phyloP scores from a whole-genome alignment of 1,284 basidiomycete genomes.

The Dichomitus squalens region DNA sequence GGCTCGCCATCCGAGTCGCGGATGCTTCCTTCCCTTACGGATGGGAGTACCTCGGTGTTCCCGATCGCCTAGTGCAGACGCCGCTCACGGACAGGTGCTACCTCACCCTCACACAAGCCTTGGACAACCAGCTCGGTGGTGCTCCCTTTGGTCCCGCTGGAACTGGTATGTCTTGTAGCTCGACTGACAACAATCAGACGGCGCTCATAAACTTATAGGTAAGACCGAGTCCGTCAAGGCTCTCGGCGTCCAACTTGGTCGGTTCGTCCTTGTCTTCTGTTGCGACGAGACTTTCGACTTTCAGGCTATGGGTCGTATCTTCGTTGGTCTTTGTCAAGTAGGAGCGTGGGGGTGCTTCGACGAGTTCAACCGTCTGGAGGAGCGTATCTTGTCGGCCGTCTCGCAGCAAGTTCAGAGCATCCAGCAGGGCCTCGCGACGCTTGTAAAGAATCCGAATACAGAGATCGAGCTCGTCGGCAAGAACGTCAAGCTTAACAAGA shows the following conservation, averaged over 20 bases:
- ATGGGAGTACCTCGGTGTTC: constrained; percentile 98
- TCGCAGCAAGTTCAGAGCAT: constrained; percentile 99
- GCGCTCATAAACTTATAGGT: constrained; percentile 47
- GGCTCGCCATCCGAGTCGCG: constrained; percentile 84
- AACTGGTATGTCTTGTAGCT: constrained; percentile 62
- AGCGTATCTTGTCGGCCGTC: constrained; percentile 96
- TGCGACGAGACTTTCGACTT: constrained; percentile 99
- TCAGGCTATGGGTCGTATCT: constrained; percentile 99
- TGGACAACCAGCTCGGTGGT: constrained; percentile 94
- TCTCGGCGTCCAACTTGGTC: constrained; percentile 94
- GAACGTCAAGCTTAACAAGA: constrained; percentile 88
- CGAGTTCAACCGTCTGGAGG: constrained; percentile 97
- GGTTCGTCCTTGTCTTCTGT: constrained; percentile 98
- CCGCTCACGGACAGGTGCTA: constrained; percentile 98
- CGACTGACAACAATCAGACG: background rate
- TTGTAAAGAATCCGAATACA: constrained; percentile 80
- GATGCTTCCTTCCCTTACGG: constrained; percentile 96
- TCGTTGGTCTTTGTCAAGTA: constrained; percentile 97
- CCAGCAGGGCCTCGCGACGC: constrained; percentile 88
- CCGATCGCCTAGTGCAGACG: constrained; percentile 97
- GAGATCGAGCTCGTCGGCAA: constrained; percentile 98
- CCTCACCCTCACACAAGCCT: constrained; percentile 93
- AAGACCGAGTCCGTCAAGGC: constrained; percentile 99
- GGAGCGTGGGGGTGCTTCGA: constrained; percentile 99
- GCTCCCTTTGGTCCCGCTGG: constrained; percentile 98